Evolutionary conservation across 2,329 filamentous ascomycete genomes (phyloP).

Genomic region (Xylaria arbuscula): DNA sequence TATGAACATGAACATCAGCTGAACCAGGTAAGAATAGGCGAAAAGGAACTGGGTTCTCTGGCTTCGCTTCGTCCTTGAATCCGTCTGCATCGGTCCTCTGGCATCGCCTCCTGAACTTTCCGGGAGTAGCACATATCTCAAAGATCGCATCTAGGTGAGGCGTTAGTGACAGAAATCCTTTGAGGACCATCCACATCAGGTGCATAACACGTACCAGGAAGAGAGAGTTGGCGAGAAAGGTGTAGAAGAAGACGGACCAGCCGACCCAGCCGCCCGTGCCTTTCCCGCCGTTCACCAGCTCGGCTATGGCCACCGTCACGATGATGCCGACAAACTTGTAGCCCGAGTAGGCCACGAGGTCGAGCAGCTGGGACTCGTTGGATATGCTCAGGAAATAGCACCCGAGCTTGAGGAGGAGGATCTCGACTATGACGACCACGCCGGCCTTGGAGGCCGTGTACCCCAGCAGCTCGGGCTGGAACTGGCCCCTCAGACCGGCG

Average conservation of each 20-base stretch:
- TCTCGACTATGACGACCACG: conserved; percentile 85
- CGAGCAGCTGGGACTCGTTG: conserved; percentile 91
- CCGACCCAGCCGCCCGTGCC: conserved; percentile 89
- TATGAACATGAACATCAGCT: conserved; percentile 94
- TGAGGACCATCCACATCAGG: background rate
- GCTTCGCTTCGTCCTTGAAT: conserved; percentile 86
- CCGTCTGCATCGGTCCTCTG: conserved; percentile 72
- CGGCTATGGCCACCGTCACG: conserved; percentile 81
- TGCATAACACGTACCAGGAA: conserved; percentile 78
- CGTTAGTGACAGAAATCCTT: conserved; percentile 24
- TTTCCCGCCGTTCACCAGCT: conserved; percentile 79
- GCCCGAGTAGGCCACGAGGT: conserved; percentile 94
- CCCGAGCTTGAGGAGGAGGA: conserved; percentile 88
- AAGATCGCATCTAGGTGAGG: conserved; percentile 78
- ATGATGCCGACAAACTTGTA: conserved; percentile 99
- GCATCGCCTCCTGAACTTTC: conserved; percentile 76
- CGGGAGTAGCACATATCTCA: conserved; percentile 95
- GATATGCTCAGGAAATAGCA: conserved; percentile 95
- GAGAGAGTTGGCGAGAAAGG: conserved; percentile 92
- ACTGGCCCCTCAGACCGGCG: conserved; percentile 88
- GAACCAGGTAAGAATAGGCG: conserved; percentile 92
- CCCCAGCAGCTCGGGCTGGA: conserved; percentile 92
- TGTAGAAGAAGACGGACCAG: conserved; percentile 91
- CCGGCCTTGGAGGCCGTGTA: conserved; percentile 88
- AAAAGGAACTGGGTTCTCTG: conserved; percentile 92